phyloP scores from a whole-genome alignment of 805 yeast species.

The Kodamaea fukazawae region DNA sequence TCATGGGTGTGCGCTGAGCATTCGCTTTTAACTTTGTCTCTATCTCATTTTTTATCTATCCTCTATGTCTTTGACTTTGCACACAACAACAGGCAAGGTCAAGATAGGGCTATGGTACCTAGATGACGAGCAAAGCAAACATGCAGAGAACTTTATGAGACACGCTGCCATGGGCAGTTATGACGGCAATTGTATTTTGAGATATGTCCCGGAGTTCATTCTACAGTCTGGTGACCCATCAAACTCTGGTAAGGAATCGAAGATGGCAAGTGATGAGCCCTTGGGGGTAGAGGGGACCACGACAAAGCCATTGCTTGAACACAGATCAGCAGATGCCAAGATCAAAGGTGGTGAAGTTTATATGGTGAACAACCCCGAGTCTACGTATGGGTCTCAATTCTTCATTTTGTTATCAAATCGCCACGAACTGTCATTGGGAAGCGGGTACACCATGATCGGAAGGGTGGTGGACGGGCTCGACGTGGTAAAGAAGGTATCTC shows the following conservation, averaged over 20 bases:
- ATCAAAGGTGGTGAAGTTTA: conserved; percentile 16
- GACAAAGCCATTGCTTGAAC: too few relatives aligned
- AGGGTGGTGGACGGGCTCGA: conserved; percentile 17
- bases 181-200: conserved; percentile 13
- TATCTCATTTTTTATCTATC: not conserved
- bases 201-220: conserved; percentile 19
- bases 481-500: conserved; percentile 13
- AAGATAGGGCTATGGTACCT: conserved; percentile 14
- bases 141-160: conserved; percentile 20
- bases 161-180: conserved; percentile 23
- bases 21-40: too few relatives aligned
- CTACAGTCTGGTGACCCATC: conserved; percentile 23
- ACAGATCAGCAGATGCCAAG: not conserved
- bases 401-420: conserved; percentile 15
- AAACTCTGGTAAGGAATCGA: conserved; percentile 15
- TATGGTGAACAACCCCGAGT: conserved; percentile 11
- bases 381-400: conserved; percentile 20
- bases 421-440: conserved; percentile 11
- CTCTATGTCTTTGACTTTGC: conserved; percentile 14
- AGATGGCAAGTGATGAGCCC: conserved; percentile 10
- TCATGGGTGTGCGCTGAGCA: too few relatives aligned
- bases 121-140: conserved; percentile 10
- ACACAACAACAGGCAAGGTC: conserved; percentile 17
- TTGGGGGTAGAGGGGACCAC: conserved; percentile 2
- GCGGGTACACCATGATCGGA: conserved; percentile 17